phyloP scores from a whole-genome alignment of 176 grass and related monocot species.

The Ensete ventricosum region DNA sequence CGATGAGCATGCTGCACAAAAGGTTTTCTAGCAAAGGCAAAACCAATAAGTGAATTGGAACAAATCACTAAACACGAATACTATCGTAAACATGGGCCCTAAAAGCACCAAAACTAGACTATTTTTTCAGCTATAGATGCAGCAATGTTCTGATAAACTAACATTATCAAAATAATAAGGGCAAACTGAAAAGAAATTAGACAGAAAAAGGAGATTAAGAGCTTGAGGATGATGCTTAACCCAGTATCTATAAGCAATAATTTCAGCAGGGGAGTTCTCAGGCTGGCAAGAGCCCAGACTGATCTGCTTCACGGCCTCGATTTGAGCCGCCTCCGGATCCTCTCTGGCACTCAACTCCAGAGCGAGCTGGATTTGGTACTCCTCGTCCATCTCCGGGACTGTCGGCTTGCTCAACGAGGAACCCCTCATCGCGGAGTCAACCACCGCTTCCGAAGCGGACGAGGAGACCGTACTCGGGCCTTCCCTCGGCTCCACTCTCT shows the following conservation, averaged over 20 bases:
- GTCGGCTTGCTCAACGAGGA: constrained; percentile 20
- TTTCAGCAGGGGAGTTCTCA: constrained; percentile 44
- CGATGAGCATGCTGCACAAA: not conserved
- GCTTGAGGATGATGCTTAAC: constrained; percentile 29
- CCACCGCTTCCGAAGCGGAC: constrained; percentile 18
- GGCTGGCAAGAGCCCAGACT: constrained; percentile 64
- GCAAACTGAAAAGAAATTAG: constrained; percentile 14
- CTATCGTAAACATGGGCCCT: too few species aligned
- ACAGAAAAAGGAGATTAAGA: constrained; percentile 8
- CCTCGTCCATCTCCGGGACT: constrained; percentile 74
- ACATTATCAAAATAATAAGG: constrained; percentile 1
- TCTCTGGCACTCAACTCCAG: constrained; percentile 89
- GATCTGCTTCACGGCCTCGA: constrained; percentile 92
- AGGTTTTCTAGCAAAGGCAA: not conserved
- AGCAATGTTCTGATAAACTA: too few species aligned
- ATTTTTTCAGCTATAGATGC: too few species aligned
- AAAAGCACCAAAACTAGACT: too few species aligned
- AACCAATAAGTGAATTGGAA: not conserved
- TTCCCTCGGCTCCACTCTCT: constrained; percentile 19
- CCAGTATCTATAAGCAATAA: constrained; percentile 71
- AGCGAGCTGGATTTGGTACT: constrained; percentile 85
- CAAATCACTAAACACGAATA: too few species aligned
- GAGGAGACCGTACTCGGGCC: constrained; percentile 7
- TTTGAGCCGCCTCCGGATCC: constrained; percentile 94
- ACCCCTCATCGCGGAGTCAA: constrained; percentile 27